Evolutionary conservation across 257 asterid genomes (phyloP).

Genomic region (Solanum tarijense): DNA sequence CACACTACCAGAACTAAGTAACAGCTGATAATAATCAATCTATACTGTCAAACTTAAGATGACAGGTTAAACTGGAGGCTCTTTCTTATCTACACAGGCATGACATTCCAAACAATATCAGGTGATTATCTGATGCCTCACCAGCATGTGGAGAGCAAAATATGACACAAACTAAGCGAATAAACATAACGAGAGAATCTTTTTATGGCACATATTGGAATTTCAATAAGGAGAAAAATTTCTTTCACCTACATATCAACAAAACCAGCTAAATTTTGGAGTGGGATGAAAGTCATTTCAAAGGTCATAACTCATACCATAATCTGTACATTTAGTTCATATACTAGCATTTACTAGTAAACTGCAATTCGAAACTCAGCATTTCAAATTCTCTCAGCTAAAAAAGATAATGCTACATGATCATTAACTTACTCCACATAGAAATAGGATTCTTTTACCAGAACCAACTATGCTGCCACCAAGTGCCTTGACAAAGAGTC

Average conservation of each 20-base stretch:
- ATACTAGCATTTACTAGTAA: not conserved
- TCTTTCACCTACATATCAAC: not conserved
- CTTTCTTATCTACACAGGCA: not conserved
- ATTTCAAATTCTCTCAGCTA: not conserved
- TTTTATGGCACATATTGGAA: not conserved
- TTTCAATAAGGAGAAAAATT: not conserved
- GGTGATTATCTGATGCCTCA: not conserved
- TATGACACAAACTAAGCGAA: not conserved
- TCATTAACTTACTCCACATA: constrained; percentile 71
- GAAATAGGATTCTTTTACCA: constrained; percentile 63
- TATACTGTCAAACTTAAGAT: not conserved
- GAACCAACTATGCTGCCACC: constrained; percentile 82
- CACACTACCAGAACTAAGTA: not conserved
- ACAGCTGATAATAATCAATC: not conserved
- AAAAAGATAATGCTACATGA: not conserved
- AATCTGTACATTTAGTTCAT: not conserved
- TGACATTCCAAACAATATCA: not conserved
- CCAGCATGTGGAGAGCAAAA: not conserved
- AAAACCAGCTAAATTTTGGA: not conserved
- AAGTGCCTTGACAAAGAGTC: constrained; percentile 66
- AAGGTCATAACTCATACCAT: not conserved
- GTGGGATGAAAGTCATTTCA: not conserved
- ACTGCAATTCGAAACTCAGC: not conserved
- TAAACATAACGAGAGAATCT: not conserved
- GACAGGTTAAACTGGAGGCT: not conserved